phyloP scores from a whole-genome alignment of 2,329 filamentous ascomycete genomes.

The Cordyceps cateniannulata region DNA sequence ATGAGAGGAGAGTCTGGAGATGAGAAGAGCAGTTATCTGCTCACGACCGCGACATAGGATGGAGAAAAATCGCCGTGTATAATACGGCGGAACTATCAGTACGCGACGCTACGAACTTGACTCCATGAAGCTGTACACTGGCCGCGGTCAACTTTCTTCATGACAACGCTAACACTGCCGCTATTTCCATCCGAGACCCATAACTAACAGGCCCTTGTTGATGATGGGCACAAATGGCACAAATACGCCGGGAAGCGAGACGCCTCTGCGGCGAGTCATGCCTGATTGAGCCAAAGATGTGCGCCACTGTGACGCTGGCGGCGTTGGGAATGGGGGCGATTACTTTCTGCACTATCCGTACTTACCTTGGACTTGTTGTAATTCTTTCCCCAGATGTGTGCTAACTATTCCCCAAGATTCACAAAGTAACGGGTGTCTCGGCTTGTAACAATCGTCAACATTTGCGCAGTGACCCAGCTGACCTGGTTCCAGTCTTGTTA shows the following conservation, averaged over 20 bases:
- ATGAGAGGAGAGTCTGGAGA: background rate
- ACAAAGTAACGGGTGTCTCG: background rate
- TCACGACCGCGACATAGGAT: background rate
- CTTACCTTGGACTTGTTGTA: too few species aligned
- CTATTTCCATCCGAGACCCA: constrained; percentile 5
- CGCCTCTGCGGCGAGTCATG: constrained; percentile 9
- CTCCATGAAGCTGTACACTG: background rate
- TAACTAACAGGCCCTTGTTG: background rate
- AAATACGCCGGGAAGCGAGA: background rate
- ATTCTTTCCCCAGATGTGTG: background rate
- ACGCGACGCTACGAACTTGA: background rate
- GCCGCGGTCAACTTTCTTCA: background rate
- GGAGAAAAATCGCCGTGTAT: background rate
- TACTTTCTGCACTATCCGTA: background rate
- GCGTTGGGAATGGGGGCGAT: too few species aligned
- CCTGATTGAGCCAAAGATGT: background rate
- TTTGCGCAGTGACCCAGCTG: too few species aligned
- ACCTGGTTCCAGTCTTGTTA: too few species aligned
- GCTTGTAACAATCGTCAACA: background rate
- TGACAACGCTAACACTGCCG: background rate
- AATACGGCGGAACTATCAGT: background rate
- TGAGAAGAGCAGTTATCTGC: too few species aligned
- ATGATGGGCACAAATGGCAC: too few species aligned
- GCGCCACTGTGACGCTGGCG: too few species aligned
- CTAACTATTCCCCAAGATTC: background rate